Evolutionary conservation across 805 yeast species (phyloP), one percentile per base, ranked within the genome.

Genomic region (Dipodascopsis uninucleata): DNA sequence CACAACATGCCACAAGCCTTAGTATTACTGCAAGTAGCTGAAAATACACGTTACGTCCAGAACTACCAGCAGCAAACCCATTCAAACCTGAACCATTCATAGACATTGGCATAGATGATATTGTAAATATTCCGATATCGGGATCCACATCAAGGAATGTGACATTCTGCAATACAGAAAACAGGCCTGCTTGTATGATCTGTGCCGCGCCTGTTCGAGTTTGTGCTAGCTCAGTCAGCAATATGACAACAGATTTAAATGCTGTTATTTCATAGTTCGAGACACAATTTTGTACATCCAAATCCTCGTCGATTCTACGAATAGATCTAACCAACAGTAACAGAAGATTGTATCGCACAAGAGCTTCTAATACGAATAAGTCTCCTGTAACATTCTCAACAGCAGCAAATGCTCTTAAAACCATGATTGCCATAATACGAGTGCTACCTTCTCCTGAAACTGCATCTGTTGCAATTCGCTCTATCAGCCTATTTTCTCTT

Each of bases 131-230:
- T 0, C 94, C 95, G 28, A 87, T 67, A 59, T 84, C 96, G 0
- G 93, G 88, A 61, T 89, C 96, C 31, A 81, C 71, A 28, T 69
- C 61, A 34, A 86, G 66, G 51, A 87, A 75, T 16, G 66, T 66
- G 31, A 82, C 76, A 9, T 75, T 69, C 44, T 71, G 75, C 41
- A 89, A 69, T 0, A 77, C 69, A 14, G 78, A 74, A 61, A 88
- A 81, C 5, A 90, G 62, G 39, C 82, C 90, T 55, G 82, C 76
- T 56, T 86, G 87, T 20, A 88, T 64, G 41, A 90, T 67, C 43
- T 80, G 82, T 39, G 77, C 76, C 0, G 97, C 88, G 3, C 98
- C 97, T 6, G 62, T 59, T 51, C 85, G 77, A 0, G 84, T 77
- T 58, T 83, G 86, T 0, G 94, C 86, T 9, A 90, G 74, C 53